phyloP scores from a whole-genome alignment of 441 rosid genomes.

The Corymbia citriodora region DNA sequence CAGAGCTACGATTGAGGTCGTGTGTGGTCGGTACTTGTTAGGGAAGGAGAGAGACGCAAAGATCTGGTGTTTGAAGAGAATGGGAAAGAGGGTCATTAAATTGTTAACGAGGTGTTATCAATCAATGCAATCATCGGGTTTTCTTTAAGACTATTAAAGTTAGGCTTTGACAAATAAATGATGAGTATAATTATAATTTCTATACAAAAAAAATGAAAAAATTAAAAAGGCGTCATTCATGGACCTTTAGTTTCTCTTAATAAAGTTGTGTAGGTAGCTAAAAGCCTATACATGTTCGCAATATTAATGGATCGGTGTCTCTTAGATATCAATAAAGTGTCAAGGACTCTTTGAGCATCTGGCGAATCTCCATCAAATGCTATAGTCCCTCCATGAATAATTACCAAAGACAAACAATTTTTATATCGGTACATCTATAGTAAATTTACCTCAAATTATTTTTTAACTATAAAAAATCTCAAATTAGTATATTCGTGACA shows the following conservation, averaged over 20 bases:
- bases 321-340: neutral
- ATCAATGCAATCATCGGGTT: too few relatives aligned
- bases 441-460: too few relatives aligned
- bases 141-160: neutral
- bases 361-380: neutral
- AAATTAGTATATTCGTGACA: too few relatives aligned
- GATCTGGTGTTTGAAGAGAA: too few relatives aligned
- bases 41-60: too few relatives aligned
- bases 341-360: neutral
- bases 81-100: too few relatives aligned
- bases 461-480: too few relatives aligned
- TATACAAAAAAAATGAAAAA: neutral
- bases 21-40: too few relatives aligned
- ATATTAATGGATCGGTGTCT: neutral
- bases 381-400: fast-evolving
- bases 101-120: too few relatives aligned
- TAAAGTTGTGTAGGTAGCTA: neutral
- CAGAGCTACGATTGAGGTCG: too few relatives aligned
- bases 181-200: too few relatives aligned
- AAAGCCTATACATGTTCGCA: neutral
- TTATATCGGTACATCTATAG: fast-evolving
- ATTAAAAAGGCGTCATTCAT: neutral
- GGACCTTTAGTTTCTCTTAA: neutral
- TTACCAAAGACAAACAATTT: fast-evolving
- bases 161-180: too few relatives aligned